Base-by-base conservation (phyloP, 2,329 filamentous ascomycete genomes). In the Colletotrichum gloeosporioides region DNA sequence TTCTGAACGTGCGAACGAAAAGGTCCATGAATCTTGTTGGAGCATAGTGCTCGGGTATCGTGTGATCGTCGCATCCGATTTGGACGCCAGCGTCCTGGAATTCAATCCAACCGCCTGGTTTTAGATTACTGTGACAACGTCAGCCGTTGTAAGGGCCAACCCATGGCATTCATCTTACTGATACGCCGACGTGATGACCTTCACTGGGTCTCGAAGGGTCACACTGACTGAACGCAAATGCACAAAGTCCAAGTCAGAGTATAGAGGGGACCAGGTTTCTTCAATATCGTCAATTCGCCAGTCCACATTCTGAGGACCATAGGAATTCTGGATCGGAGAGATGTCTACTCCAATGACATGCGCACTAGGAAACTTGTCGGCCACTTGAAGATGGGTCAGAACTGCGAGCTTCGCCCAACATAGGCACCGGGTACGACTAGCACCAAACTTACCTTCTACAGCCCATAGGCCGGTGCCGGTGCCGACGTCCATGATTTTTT, bases 391-490 rank as follows among this genome's bases (percentile, higher is more conserved):
- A 55, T 18, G 10, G 31, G 61, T 77, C 18, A 67, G 64, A 59
- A 18, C 39, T 67, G 27, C 66, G 57, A 31, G 75, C 12, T 22
- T 53, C 34, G 44, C 4, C 29, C 32, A n/a, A 68, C 64, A 62
- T 9, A 13, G 15, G 55, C n/a, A 66, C 39, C 6, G 31, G 44
- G n/a, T 13, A 53, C 44, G 10, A 53, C 44, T 25, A 27, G 16
- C 29, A 36, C 18, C 12, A 36, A 13, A 82, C 84, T 49, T 79
- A 89, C 88, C 83, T 78, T 89, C 88, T 69, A 91, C 87, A 4
- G 90, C 90, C 91, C 91, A 93, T 57, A 91, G 85, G 32, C 88
- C 88, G 36, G 87, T 87, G 8, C 88, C 89, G 6, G 88, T 89
- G 31, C 88, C 89, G 18, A 90, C 79, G 75, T 90, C 88, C 44